These are phyloP conservation scores for Eleusine indica DNA, from an alignment of 176 grass and related monocot species.

Conservation along the genomic window DNA sequence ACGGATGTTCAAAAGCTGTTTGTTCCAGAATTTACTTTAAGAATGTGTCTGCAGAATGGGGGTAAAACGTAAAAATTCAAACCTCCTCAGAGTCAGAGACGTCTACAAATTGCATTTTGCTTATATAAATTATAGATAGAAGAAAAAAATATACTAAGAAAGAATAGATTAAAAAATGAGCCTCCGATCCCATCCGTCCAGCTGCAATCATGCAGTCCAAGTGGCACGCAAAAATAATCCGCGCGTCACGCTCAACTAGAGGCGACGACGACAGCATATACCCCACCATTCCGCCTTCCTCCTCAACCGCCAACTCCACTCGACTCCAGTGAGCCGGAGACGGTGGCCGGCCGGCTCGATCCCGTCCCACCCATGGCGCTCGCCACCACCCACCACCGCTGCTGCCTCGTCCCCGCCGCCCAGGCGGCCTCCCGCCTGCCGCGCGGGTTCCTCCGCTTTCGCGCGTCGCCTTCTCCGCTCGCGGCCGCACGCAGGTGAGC, in stretches of 20 bases:
- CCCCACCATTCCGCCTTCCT: not conserved
- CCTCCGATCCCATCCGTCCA: not conserved
- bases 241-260: not conserved
- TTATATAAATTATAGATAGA: not conserved
- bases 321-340: not conserved
- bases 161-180: not conserved
- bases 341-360: not conserved
- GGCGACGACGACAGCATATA: not conserved
- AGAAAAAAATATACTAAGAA: not conserved
- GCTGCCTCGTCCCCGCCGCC: not conserved
- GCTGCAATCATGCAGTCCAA: not conserved
- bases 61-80: not conserved
- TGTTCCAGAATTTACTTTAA: not conserved
- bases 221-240: constrained; percentile 7
- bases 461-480: not conserved
- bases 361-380: not conserved
- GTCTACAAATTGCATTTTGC: not conserved
- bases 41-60: not conserved
- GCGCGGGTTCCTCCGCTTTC: not conserved
- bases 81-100: not conserved
- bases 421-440: not conserved
- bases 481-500: constrained; percentile 13
- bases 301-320: not conserved
- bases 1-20: no score
- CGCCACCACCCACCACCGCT: not conserved